Evolutionary conservation across 495 filamentous ascomycete species (phyloP), one percentile per base, ranked within the genome.

Genomic region (Hypomontagnella submonticulosa): DNA sequence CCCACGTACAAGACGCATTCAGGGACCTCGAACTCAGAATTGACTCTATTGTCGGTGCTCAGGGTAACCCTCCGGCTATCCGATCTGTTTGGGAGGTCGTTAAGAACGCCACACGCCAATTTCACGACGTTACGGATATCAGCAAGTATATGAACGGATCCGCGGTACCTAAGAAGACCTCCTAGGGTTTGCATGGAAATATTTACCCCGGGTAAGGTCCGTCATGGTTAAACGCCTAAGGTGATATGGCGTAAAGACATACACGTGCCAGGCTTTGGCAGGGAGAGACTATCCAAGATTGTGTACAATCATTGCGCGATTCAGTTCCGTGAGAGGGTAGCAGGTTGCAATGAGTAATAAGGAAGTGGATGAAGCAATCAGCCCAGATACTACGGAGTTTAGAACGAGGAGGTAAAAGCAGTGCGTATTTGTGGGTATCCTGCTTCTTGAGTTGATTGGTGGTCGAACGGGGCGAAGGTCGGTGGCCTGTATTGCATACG

Each of bases 1-100:
- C 76, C 51, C 97, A 98, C 71, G 90, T 98, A 23, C 90, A 94
- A 80, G 85, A 87, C 66, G 89, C 92, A 37, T 87, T 98, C 67
- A 79, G 82, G 57, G 84, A 89, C 57, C 74, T 94, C 52, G 88
- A 87, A 64, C 87, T 88, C 19, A 86, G 92, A 57, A 82, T 90
- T 43, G 94, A 99, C 80, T 87, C 89, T 49, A 76, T 92, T 12
- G 81, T 96, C 41, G 90, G 91, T 51, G 91, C 92, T 75, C 91
- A 96, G 81, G 89, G 87, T 75, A 92, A 89, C 40, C 95, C 96
- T 1, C 93, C 95, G 3, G 87, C 81, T n/a, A 89, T 85, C 44
- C 88, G 91, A 67, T 87, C 92, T 70, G 88, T 81, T 37, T 99
- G 95, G 95, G 90, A 90, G 54, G 76, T 79, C 36, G 82, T 92